Percentiles rank a stretch among this genome's conserved stretches.
phyloP scores from a whole-genome alignment of 2,329 filamentous ascomycete species.

The Diaporthe sp. region DNA sequence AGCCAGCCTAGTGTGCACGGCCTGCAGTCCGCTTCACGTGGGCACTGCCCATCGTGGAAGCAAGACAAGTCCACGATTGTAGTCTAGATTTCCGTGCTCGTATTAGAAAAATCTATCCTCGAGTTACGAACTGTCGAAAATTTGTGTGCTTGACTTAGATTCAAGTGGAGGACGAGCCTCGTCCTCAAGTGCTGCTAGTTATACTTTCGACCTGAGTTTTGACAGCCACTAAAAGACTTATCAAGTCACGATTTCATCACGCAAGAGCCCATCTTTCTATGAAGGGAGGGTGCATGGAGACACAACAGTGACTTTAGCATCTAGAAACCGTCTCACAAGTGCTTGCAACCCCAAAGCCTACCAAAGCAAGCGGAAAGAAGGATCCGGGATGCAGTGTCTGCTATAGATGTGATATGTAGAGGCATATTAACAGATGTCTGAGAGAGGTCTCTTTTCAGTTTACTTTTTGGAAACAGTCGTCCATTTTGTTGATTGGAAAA shows the following conservation, averaged over 20 bases:
- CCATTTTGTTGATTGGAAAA: no score
- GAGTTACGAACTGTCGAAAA: no score
- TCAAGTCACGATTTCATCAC: not conserved
- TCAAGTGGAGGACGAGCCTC: no score
- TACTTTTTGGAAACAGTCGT: no score
- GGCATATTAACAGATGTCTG: no score
- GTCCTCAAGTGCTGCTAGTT: no score
- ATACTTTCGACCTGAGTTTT: not conserved
- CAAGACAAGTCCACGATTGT: not conserved
- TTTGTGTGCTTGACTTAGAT: not conserved
- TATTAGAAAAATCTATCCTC: not conserved
- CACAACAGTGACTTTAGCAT: not conserved
- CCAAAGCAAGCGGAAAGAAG: not conserved
- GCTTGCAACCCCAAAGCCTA: not conserved
- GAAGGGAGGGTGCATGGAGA: not conserved
- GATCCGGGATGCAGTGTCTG: no score
- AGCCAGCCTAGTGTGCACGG: not conserved
- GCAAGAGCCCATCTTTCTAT: not conserved
- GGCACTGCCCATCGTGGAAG: not conserved
- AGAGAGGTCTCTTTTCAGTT: rapidly evolving
- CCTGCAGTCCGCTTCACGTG: not conserved
- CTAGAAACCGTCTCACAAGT: not conserved
- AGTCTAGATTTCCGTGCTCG: not conserved
- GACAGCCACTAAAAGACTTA: no score
- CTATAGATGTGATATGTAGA: no score